phyloP scores from a whole-genome alignment of 179 eudicot species.

The Beta corolliflora region DNA sequence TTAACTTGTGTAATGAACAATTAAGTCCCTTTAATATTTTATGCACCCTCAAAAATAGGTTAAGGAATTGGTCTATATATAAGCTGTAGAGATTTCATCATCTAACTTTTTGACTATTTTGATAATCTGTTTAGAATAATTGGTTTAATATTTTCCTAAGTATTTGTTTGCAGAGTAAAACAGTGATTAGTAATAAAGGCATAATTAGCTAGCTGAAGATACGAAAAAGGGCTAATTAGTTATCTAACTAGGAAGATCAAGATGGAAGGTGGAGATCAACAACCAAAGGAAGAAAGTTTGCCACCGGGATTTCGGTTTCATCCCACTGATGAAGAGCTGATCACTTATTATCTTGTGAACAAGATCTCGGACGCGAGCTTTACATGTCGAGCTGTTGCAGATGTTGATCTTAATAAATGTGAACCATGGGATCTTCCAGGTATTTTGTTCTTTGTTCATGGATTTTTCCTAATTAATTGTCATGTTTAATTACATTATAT shows the following conservation, averaged over 20 bases:
- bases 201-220: not conserved
- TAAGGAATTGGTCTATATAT: slow-evolving; percentile 25
- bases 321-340: slow-evolving; percentile 57
- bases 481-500: not conserved
- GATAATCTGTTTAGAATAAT: slow-evolving; percentile 2
- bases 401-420: slow-evolving; percentile 58
- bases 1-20: slow-evolving; percentile 13
- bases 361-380: slow-evolving; percentile 52
- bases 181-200: not conserved
- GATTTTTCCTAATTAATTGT: not conserved
- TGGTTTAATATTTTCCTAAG: not conserved
- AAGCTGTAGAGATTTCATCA: slow-evolving; percentile 33
- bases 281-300: slow-evolving; percentile 38
- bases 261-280: slow-evolving; percentile 43
- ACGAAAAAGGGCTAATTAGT: not conserved
- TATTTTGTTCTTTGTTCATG: not conserved
- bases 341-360: slow-evolving; percentile 48
- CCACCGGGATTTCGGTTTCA: slow-evolving; percentile 66
- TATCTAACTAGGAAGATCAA: not conserved
- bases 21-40: not conserved
- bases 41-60: not conserved
- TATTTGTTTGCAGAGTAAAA: slow-evolving; percentile 15
- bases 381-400: slow-evolving; percentile 44
- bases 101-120: slow-evolving; percentile 35
- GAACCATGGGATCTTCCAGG: slow-evolving; percentile 73